Base-by-base conservation (phyloP, 257 asterid genomes). In the Nicotiana attenuata region DNA sequence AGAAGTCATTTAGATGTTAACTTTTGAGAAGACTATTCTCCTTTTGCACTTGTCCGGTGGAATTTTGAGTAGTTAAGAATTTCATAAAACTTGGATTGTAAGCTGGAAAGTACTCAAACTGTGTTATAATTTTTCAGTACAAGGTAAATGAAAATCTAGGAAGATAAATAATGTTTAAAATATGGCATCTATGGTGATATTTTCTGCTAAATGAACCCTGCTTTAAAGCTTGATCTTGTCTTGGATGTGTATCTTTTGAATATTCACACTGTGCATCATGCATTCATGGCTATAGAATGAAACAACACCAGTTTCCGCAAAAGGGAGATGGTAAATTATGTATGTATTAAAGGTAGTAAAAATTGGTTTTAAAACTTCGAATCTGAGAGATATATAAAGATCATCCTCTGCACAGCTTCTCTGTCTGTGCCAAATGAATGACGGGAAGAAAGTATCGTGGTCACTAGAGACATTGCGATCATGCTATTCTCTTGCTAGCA, bases 201-300 rank as follows among this genome's bases (percentile, higher is more conserved):
- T 50, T 75, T 75, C 79, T 47, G 63, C 63, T 75, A 4, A 47
- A 50, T 50, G 26, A 75, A 24, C 63, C 45, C 7, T 15, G 63
- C 41, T 50, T 75, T 50, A 26, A 47, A 50, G 79, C 79, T 50
- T 15, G 79, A 24, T 47, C 16, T 64, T 55, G 28, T 50, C 79
- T 75, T 75, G 63, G 63, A 17, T 75, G 41, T 75, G 63, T 75
- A 14, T 75, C 79, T 50, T 75, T 75, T 50, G 45, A 75, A 24
- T 29, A 24, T 50, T 24, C 61, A 75, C 79, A 50, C 52, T 4
- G 4, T 50, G 79, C 41, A 50, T 15, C 79, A 45, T 13, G 4
- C 35, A 41, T 69, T 41, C 78, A 47, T 29, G 59, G 41, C 26
- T 75, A 50, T 50, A 75, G 61, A 47, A 24, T 50, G 45, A 28